Conservation (phyloP, 2,329 filamentous ascomycete genomes). For the Botrytis cinerea region DNA sequence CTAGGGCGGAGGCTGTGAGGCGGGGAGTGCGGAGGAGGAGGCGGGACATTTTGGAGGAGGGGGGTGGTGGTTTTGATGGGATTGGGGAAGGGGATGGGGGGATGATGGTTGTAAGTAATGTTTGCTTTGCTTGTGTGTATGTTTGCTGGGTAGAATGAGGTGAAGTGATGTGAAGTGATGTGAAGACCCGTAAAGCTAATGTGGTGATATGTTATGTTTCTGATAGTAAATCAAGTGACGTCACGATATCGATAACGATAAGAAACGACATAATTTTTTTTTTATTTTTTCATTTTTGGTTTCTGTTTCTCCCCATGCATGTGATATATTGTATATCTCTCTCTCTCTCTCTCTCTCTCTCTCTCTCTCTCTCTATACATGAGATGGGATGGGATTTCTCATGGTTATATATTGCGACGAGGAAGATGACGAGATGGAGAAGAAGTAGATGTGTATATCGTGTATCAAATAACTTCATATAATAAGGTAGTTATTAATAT, state of each 20-base stretch:
- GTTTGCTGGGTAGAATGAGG: neutral
- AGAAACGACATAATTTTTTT: neutral
- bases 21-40: slow-evolving; percentile 39
- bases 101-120: neutral
- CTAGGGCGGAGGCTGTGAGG: slow-evolving; percentile 40
- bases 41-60: slow-evolving; percentile 31
- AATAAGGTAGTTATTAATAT: no score
- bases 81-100: no score
- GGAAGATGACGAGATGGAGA: no score
- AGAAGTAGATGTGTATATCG: neutral
- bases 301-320: neutral
- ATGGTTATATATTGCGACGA: no score
- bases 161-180: neutral
- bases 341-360: no score
- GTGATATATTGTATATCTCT: no score
- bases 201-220: neutral
- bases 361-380: no score
- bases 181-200: neutral
- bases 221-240: neutral
- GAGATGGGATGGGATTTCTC: no score
- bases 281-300: neutral
- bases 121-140: neutral
- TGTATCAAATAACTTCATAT: no score
- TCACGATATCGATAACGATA: slow-evolving; percentile 11
- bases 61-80: no score